A percentile compares a stretch with the other conserved stretches of the same genome.
Conservation (phyloP, 805 yeast genomes). For the Zygoascus ofunaensis region DNA sequence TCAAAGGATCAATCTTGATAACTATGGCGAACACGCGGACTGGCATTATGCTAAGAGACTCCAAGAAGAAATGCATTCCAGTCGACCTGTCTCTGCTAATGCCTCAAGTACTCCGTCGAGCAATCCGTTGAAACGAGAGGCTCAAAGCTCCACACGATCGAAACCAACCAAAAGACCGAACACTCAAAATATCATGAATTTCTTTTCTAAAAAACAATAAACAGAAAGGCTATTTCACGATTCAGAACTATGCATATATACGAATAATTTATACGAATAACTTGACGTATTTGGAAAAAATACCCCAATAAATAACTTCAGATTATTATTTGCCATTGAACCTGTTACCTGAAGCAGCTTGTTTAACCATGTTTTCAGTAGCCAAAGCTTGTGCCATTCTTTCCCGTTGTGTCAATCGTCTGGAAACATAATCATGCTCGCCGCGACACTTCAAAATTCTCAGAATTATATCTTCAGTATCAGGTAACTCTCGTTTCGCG, state of each 20-base stretch:
- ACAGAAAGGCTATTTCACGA: background rate
- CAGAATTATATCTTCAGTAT: conserved; percentile 58
- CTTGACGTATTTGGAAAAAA: too few relatives aligned
- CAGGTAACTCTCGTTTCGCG: conserved; percentile 38
- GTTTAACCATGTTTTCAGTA: conserved; percentile 36
- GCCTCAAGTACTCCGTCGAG: background rate
- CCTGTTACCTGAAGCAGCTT: conserved; percentile 12
- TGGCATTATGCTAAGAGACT: conserved; percentile 32
- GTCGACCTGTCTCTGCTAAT: background rate
- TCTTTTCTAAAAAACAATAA: background rate
- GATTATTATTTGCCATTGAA: background rate
- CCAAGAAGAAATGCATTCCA: background rate
- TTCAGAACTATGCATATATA: too few relatives aligned
- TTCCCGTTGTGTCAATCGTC: conserved; percentile 54
- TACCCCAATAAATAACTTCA: too few relatives aligned
- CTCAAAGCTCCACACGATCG: background rate
- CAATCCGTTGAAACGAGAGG: background rate
- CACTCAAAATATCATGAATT: background rate
- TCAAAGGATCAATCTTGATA: conserved; percentile 9
- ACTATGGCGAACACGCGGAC: conserved; percentile 30
- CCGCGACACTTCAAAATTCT: conserved; percentile 62
- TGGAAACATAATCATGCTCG: conserved; percentile 48
- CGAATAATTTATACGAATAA: too few relatives aligned
- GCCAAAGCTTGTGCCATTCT: conserved; percentile 45
- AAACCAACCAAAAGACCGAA: background rate